Base-by-base conservation (phyloP, 495 filamentous ascomycete species). In the Durotheca rogersii region DNA sequence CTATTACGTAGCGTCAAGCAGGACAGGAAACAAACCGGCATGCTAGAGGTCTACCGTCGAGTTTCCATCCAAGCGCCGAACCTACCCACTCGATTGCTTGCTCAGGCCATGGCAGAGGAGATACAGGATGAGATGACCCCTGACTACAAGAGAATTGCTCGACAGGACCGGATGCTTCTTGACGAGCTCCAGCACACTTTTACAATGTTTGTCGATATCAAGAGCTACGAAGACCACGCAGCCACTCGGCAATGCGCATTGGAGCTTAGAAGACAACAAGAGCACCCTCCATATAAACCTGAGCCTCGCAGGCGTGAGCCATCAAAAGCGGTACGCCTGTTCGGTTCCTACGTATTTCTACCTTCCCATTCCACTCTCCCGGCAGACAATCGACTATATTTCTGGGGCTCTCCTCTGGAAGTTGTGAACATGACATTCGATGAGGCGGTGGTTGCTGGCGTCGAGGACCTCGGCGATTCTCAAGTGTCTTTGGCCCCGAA, bases 181-280 rank as follows among this genome's bases (percentile, higher is more conserved):
- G 36, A 11, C 12, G 57, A 56, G 12, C 52, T 64, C n/a, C 34
- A 47, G 30, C 35, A 44, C 5, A 51, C 38, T 0, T 58, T 47
- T 30, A 16, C 34, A 9, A 30, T 50, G 0, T 64, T 61, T 16
- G 30, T 46, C 15, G 44, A 51, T 12, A 11, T 56, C 5, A 21
- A 54, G 9, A 33, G 30, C 10, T 37, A 31, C 12, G 44, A 58
- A 38, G 27, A 47, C 10, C 36, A 47, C 3, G 42, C 30, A n/a
- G 18, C 47, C 14, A 16, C 46, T 14, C 45, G 53, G 11, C 51
- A 33, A 11, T 45, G 41, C 7, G 41, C 31, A 4, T 18, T 12
- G 1, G 45, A 46, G 11, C 7, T n/a, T n/a, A n/a, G n/a, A n/a
- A n/a, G n/a, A n/a, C n/a, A n/a, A n/a, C n/a, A n/a, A n/a, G n/a